phyloP scores from a whole-genome alignment of 2,329 filamentous ascomycete genomes.

The Colletotrichum agaves region DNA sequence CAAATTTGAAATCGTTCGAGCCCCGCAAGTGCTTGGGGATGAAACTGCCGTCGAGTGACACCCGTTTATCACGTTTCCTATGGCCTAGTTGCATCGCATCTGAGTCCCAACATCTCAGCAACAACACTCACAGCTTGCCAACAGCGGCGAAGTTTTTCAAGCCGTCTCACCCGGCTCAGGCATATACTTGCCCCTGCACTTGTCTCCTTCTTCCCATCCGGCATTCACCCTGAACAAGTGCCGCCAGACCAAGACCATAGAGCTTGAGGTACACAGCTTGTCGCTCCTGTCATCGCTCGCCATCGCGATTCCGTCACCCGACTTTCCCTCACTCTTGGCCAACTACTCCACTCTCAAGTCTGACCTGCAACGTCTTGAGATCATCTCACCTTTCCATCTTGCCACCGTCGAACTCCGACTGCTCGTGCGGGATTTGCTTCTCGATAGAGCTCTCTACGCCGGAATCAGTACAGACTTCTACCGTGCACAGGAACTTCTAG shows the following conservation, averaged over 20 bases:
- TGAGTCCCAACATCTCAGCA: background rate
- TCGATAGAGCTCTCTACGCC: slow-evolving; percentile 43
- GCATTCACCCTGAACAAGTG: slow-evolving; percentile 45
- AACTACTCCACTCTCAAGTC: slow-evolving; percentile 42
- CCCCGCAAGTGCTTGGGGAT: background rate
- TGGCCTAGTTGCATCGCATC: background rate
- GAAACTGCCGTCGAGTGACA: background rate
- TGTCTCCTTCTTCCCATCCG: slow-evolving; percentile 36
- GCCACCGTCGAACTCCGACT: slow-evolving; percentile 43
- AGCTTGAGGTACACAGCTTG: slow-evolving; percentile 46
- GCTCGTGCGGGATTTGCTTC: slow-evolving; percentile 42
- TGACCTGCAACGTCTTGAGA: slow-evolving; percentile 35
- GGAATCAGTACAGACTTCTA: slow-evolving; percentile 42
- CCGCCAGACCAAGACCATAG: slow-evolving; percentile 38
- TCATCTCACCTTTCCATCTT: slow-evolving; percentile 26
- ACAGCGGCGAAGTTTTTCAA: slow-evolving; percentile 42
- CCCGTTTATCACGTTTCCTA: background rate
- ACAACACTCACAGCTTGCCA: slow-evolving; percentile 7
- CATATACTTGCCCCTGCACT: slow-evolving; percentile 40
- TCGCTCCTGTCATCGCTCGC: slow-evolving; percentile 53
- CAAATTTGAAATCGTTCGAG: too few relatives aligned
- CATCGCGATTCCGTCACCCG: slow-evolving; percentile 47
- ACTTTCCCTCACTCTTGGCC: slow-evolving; percentile 41
- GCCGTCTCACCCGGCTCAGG: slow-evolving; percentile 44
- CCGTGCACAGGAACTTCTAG: slow-evolving; percentile 32